phyloP scores from a whole-genome alignment of 345 rosid species.

The Alliaria petiolata region DNA sequence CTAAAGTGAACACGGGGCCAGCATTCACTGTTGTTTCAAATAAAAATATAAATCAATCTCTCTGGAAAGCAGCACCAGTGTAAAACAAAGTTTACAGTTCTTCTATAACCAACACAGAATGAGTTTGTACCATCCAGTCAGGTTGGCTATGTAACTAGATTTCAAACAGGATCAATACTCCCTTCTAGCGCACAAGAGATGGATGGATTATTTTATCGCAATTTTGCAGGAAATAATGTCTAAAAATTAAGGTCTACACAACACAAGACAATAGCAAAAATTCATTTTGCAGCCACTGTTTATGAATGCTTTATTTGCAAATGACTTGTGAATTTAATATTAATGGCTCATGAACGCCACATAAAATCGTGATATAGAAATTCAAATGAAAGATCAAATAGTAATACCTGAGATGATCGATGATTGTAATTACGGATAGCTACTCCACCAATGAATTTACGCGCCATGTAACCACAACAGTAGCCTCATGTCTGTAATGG shows the following conservation, averaged over 20 bases:
- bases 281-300: background rate
- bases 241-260: background rate
- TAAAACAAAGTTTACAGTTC: background rate
- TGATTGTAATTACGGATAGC: slow-evolving; percentile 29
- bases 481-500: slow-evolving; percentile 33
- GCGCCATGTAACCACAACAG: slow-evolving; percentile 30
- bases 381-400: slow-evolving; percentile 5
- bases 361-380: background rate
- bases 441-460: slow-evolving; percentile 31
- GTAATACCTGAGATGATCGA: slow-evolving; percentile 19
- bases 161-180: background rate
- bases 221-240: background rate
- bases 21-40: background rate
- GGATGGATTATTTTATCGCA: background rate
- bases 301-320: background rate
- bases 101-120: background rate
- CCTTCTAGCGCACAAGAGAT: background rate
- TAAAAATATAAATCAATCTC: background rate
- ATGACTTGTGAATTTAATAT: background rate
- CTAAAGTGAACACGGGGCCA: background rate
- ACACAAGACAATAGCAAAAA: background rate
- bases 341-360: background rate
- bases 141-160: background rate
- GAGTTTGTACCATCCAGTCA: slow-evolving; percentile 20
- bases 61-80: background rate